Evolutionary conservation across 352 stramenopile genomes (phyloP), one percentile per base, ranked within the genome.

Genomic region (Globisporangium lucens): DNA sequence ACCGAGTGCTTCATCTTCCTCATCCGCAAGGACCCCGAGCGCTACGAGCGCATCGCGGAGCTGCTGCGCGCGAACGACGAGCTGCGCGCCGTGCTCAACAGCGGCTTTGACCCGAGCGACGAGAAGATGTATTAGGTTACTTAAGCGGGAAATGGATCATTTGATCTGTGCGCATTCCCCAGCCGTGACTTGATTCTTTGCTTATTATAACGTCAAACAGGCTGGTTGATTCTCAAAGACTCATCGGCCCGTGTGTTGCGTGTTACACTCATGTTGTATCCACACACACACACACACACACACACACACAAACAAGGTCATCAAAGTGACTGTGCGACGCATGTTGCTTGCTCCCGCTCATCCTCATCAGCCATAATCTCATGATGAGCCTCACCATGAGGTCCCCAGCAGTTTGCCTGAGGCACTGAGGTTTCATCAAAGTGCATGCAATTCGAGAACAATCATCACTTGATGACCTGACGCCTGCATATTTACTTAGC

Each of bases 1-100:
- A 90, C 85, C 30, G 89, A 96, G 71, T 96, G 89, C 73, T 93
- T 96, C 69, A 93, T 93, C 58, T 95, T 96, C 58, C 73, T 92
- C n/a, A 89, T 96, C 67, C 89, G 85, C 57, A 96, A 96, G 61
- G 81, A 96, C 67, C 77, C 83, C 1, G 86, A 95, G 71, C 82
- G 76, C 10, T 92, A 94, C 69, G 84, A 92, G 56, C 85, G 89
- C 57, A 89, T 94, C 63, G 84, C 87, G 12, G 85, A 96, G 69
- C 69, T 96, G 27, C 68, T 95, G 61, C 85, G 81, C 52, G 88
- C 88, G 4, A 96, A 96, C 75, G 88, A 94, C 74, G 83, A 94
- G 71, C 89, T 96, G 66, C 85, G 87, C 47, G 84, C 78, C 47
- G 86, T 88, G 35, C 83, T 96, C 58, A 96, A 96, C 69, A 96